phyloP scores from a whole-genome alignment of 257 asterid species.

The Apocynum venetum region DNA sequence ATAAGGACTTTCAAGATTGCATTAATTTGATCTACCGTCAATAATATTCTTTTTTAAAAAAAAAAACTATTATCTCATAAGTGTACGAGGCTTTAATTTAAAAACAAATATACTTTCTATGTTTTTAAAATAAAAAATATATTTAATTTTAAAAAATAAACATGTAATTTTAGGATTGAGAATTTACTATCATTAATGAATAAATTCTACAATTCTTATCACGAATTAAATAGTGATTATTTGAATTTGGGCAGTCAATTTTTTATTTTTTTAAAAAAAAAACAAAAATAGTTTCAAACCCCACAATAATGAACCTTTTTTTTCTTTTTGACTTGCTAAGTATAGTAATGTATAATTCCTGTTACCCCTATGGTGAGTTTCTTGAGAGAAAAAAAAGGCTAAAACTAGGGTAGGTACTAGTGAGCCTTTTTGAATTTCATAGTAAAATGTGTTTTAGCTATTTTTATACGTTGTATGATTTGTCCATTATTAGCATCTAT shows the following conservation, averaged over 20 bases:
- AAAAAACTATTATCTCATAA: too few species aligned
- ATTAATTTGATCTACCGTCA: neutral
- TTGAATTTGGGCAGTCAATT: neutral
- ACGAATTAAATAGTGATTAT: neutral
- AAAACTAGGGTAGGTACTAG: neutral
- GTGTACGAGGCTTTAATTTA: too few species aligned
- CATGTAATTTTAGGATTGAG: too few species aligned
- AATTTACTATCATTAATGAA: too few species aligned
- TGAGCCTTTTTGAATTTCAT: too few species aligned
- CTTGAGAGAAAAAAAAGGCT: neutral
- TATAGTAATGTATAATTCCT: neutral
- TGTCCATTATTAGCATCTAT: slow-evolving; percentile 15
- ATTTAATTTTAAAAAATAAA: too few species aligned
- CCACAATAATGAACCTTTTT: neutral
- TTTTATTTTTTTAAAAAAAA: neutral
- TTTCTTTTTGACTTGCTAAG: neutral
- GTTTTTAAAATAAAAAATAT: too few species aligned
- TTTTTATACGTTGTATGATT: neutral
- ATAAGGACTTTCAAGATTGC: neutral
- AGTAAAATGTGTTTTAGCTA: neutral
- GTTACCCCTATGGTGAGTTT: neutral
- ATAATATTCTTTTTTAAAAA: neutral
- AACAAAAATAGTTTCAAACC: neutral
- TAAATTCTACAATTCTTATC: too few species aligned
- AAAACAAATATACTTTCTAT: too few species aligned